Evolutionary conservation across 345 rosid species (phyloP).

Genomic region (Eucalyptus lansdowneana): DNA sequence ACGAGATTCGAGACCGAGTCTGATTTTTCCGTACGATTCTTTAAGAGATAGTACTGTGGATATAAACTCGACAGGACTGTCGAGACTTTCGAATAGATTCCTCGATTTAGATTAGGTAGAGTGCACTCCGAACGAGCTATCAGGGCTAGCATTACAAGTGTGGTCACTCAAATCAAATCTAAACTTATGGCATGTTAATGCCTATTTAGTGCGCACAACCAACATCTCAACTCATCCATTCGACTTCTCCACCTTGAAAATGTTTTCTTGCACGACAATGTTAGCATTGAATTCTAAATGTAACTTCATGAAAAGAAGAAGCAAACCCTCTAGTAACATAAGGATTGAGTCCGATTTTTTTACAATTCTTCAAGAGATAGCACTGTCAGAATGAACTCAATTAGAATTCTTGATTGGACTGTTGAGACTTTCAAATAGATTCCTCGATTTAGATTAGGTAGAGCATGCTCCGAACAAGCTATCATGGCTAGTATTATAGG

Average conservation of each 20-base stretch:
- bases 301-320: not conserved
- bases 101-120: not conserved
- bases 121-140: not conserved
- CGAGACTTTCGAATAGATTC: not conserved
- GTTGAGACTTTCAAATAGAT: not conserved
- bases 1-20: not conserved
- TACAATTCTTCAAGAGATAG: too few relatives aligned
- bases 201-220: rapidly evolving
- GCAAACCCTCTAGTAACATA: not conserved
- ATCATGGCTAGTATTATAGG: not conserved
- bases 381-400: too few relatives aligned
- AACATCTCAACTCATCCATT: not conserved
- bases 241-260: not conserved
- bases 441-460: not conserved
- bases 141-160: not conserved
- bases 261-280: not conserved
- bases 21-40: not conserved
- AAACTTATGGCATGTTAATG: not conserved
- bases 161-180: not conserved
- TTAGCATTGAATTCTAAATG: not conserved
- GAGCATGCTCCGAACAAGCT: not conserved
- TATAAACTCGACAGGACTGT: not conserved
- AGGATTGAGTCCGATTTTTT: not conserved
- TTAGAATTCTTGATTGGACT: not conserved
- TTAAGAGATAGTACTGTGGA: not conserved